These are phyloP conservation scores for Purshia tridentata DNA, from an alignment of 306 rosid genomes.

Conservation along the genomic window DNA sequence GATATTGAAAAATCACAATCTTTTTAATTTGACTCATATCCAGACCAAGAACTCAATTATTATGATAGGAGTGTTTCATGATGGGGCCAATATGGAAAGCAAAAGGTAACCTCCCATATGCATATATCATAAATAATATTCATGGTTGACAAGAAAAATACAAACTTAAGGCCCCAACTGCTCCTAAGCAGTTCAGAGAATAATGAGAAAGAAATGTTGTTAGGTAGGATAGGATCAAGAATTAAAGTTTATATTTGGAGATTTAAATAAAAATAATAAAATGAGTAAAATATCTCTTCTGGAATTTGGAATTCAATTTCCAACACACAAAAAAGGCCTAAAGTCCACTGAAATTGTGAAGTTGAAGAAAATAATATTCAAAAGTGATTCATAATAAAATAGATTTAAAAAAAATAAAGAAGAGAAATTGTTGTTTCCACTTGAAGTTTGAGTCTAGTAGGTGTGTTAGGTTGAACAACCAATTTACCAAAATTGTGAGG, in stretches of 20 bases:
- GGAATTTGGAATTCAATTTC: neutral
- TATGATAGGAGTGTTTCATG: neutral
- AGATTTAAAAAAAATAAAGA: neutral
- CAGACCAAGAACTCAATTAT: neutral
- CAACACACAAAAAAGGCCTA: too few relatives aligned
- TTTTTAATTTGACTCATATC: constrained; percentile 6
- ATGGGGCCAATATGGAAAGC: constrained; percentile 27
- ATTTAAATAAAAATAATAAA: neutral
- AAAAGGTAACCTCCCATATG: constrained; percentile 16
- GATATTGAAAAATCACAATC: neutral
- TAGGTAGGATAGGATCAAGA: constrained; percentile 23
- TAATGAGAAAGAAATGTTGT: constrained; percentile 25
- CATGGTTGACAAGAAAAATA: constrained; percentile 4
- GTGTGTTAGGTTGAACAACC: constrained; percentile 2
- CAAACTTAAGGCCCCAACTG: constrained; percentile 12
- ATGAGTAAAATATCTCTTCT: neutral
- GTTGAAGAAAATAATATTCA: neutral
- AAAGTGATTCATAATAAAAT: neutral
- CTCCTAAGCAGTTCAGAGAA: constrained; percentile 21
- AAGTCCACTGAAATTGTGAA: neutral
- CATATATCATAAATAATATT: constrained; percentile 20
- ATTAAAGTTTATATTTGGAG: neutral
- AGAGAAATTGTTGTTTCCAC: neutral
- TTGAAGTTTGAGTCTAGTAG: neutral
- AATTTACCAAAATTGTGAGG: neutral